Percentiles rank a stretch among this genome's conserved stretches.
Evolutionary conservation across 2,329 filamentous ascomycete species (phyloP).

Genomic region (Stemphylium vesicarium): DNA sequence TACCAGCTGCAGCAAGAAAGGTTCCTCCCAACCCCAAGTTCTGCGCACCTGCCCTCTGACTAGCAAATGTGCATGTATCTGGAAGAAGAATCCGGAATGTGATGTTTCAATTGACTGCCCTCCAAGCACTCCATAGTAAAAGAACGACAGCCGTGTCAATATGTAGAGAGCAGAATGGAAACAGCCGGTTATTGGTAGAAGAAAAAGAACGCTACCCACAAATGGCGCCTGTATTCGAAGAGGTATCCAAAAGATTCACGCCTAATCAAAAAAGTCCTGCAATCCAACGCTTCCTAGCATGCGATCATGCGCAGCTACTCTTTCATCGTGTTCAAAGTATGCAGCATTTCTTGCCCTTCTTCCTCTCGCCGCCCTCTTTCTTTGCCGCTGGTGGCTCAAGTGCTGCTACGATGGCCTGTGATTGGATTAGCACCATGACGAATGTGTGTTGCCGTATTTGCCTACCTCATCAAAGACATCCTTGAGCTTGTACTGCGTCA

Average conservation of each 20-base stretch:
- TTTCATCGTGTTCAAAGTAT: constrained; percentile 40
- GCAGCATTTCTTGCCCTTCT: constrained; percentile 46
- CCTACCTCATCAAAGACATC: constrained; percentile 98
- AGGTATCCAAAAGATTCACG: constrained; percentile 51
- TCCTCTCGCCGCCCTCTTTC: constrained; percentile 64
- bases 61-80: not conserved
- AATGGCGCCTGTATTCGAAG: constrained; percentile 46
- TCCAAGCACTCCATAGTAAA: not conserved
- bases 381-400: constrained; percentile 79
- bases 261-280: constrained; percentile 39
- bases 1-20: not conserved
- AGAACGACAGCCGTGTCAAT: constrained; percentile 1
- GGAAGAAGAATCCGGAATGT: not conserved
- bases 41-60: not conserved
- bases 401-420: constrained; percentile 90
- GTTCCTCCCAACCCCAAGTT: not conserved
- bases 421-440: constrained; percentile 12
- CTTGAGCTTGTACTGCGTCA: constrained; percentile 98
- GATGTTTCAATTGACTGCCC: constrained; percentile 5
- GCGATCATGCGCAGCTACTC: constrained; percentile 13
- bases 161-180: constrained; percentile 18
- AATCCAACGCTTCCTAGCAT: constrained; percentile 34
- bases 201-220: constrained; percentile 49
- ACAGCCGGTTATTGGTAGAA: constrained; percentile 34
- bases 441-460: not conserved